Evolutionary conservation across 1,284 basidiomycete species (phyloP), one percentile per base, ranked within the genome.

Genomic region (Malassezia japonica): DNA sequence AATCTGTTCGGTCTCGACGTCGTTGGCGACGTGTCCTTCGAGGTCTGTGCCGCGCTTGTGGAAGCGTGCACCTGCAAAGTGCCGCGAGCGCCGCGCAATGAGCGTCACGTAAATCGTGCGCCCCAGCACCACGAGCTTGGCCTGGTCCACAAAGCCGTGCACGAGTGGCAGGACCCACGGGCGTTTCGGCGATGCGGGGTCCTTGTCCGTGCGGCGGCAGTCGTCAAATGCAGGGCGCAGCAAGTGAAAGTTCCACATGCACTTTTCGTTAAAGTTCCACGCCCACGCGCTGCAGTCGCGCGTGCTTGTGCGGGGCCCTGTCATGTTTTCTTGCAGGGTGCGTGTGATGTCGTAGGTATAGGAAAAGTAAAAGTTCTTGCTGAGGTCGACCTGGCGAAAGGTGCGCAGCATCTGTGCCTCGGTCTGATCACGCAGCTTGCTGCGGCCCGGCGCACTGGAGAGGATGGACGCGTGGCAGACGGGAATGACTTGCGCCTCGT

Each of bases 311-410:
- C 67, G 2, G 45, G 61, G 43, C 35, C 58, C 62, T 2, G 87
- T 87, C n/a, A 96, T 79, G 66, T 98, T 96, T 60, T 84, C 81
- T 75, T 99, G 94, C 0, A 99, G 78, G 0, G 89, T 91, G 35
- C 88, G 90, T 1, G 94, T 95, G 25, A 98, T 77, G 73, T 98
- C 94, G 75, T 98, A 98, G 0, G 92, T 91, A 45, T 62, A 92
- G 87, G 87, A 91, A 74, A 98, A 98, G 76, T 98, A 99, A 73
- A 98, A 98, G 75, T 98, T 96, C 77, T 98, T 96, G 41, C 86
- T 86, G 77, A 98, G 81, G 65, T 99, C 94, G 3, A 98, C 91
- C 73, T 92, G 88, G 70, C 89, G 90, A 77, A 98, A 99, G n/a
- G 86, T 82, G 56, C 83, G 85, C 74, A 94, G 82, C 32, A 90